These are phyloP conservation scores for Melaleuca quinquenervia DNA, from an alignment of 345 rosid species.

Conservation along the genomic window DNA sequence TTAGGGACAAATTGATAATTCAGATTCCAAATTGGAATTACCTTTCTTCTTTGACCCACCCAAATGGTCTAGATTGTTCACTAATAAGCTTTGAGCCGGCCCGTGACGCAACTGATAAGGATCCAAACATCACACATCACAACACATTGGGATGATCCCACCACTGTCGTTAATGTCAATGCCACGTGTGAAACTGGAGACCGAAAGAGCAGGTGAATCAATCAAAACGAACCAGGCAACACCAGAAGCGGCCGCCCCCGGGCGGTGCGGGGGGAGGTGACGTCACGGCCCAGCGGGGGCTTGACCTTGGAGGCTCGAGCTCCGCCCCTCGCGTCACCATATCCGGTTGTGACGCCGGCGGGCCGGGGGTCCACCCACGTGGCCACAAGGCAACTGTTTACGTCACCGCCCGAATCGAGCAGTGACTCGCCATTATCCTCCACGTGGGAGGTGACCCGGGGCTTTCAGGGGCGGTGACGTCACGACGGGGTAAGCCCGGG, in stretches of 20 bases:
- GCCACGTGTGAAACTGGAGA: background rate
- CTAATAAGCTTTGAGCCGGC: background rate
- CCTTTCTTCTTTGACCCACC: background rate
- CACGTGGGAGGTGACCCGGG: background rate
- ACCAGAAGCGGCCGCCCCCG: constrained; percentile 2
- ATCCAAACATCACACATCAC: background rate
- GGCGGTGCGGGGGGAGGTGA: constrained; percentile 9
- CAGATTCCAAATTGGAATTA: background rate
- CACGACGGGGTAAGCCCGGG: background rate
- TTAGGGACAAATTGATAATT: too few species aligned
- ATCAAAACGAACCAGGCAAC: background rate
- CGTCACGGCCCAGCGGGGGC: background rate
- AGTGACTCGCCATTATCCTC: background rate
- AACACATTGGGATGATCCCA: background rate
- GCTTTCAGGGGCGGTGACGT: background rate
- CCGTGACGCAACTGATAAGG: background rate
- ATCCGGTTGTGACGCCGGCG: constrained; percentile 1
- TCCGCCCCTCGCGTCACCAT: background rate
- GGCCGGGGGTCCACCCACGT: background rate
- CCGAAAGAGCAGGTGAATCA: background rate
- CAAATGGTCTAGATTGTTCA: background rate
- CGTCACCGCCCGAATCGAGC: background rate
- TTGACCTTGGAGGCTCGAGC: background rate
- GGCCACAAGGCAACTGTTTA: background rate
- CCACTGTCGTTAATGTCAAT: background rate